A percentile compares a stretch with the other conserved stretches of the same genome.
These are phyloP conservation scores for Hypoxylon trugodes DNA, from an alignment of 495 filamentous ascomycete species.

Conservation along the genomic window DNA sequence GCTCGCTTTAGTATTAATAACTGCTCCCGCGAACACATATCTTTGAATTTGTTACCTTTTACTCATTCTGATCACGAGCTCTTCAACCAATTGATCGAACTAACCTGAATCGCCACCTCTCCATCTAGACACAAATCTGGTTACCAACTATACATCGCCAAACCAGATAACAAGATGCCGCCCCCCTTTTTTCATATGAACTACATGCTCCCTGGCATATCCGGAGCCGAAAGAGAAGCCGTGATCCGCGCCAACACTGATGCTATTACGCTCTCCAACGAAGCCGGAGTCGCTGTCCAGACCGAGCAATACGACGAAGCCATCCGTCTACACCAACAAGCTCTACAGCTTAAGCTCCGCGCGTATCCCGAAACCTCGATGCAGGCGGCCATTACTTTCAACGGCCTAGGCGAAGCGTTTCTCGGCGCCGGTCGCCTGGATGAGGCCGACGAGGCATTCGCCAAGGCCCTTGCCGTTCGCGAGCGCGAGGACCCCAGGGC, in stretches of 20 bases:
- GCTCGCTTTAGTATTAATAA: too few species aligned
- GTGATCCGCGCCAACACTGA: neutral
- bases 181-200: too few species aligned
- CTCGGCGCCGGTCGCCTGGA: slow-evolving; percentile 8
- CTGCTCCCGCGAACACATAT: too few species aligned
- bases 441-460: slow-evolving; percentile 10
- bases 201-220: too few species aligned
- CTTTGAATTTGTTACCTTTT: too few species aligned
- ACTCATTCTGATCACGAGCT: too few species aligned
- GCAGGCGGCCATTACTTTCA: slow-evolving; percentile 11
- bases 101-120: too few species aligned
- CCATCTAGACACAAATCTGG: too few species aligned
- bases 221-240: too few species aligned
- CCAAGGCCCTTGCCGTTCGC: neutral
- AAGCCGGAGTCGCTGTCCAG: neutral
- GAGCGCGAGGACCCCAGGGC: neutral
- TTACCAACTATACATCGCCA: too few species aligned
- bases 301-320: slow-evolving; percentile 2
- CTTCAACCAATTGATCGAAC: too few species aligned
- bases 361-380: slow-evolving; percentile 1
- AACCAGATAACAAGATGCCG: too few species aligned
- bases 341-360: slow-evolving; percentile 12
- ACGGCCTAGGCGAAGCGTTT: slow-evolving; percentile 16
- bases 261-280: slow-evolving; percentile 9
- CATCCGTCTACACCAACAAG: slow-evolving; percentile 3